Evolutionary conservation across 371 early-diverging fungal species (phyloP).

Genomic region (Rhizopus stolonifer): DNA sequence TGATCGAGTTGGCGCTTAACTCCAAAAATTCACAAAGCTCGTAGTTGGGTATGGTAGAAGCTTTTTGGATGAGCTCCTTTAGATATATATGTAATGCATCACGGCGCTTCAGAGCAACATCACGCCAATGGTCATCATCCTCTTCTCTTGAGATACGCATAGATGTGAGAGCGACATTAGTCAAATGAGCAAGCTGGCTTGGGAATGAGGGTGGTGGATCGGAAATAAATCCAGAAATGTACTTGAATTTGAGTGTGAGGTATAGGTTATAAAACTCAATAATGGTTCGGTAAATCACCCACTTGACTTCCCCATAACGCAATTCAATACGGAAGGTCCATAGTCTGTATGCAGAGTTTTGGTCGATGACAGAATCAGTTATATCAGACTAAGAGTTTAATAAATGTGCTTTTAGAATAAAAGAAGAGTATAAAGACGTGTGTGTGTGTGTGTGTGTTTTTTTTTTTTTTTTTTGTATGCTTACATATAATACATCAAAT

Average conservation of each 20-base stretch:
- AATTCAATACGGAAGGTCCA: constrained; percentile 69
- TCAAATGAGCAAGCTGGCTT: constrained; percentile 33
- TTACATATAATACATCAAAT: constrained; percentile 37
- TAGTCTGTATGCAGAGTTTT: constrained; percentile 22
- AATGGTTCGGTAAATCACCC: constrained; percentile 68
- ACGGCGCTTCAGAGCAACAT: constrained; percentile 55
- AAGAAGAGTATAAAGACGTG: too few relatives aligned
- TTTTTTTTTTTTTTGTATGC: background rate
- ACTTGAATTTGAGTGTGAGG: constrained; percentile 51
- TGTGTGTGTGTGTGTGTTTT: too few relatives aligned
- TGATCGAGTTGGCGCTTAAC: constrained; percentile 68
- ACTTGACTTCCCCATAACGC: constrained; percentile 79
- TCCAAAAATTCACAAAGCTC: constrained; percentile 81
- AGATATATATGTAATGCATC: constrained; percentile 66
- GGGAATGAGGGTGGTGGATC: constrained; percentile 47
- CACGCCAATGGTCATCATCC: constrained; percentile 26
- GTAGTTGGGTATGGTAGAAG: constrained; percentile 54
- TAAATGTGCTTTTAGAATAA: too few relatives aligned
- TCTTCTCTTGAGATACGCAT: constrained; percentile 35
- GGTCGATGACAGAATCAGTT: constrained; percentile 48
- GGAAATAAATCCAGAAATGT: constrained; percentile 18
- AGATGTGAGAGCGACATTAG: constrained; percentile 33
- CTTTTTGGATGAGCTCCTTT: constrained; percentile 48
- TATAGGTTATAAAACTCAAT: constrained; percentile 72
- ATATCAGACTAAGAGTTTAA: constrained; percentile 42